Conservation (phyloP, 208 protist species). For the Leishmania guyanensis region DNA sequence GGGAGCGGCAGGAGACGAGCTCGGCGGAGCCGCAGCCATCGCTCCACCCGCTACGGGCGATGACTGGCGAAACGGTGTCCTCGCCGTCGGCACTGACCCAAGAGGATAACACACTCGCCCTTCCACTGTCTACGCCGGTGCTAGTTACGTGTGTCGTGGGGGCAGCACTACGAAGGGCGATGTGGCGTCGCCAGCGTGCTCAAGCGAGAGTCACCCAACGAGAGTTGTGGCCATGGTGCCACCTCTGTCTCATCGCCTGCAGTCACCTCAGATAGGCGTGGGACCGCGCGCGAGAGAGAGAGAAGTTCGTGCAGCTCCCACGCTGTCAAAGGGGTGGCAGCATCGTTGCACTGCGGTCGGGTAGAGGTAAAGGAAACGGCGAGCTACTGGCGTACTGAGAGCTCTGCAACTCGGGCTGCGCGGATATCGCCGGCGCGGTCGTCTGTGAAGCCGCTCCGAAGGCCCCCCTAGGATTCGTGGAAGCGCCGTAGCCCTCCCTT, state of each 20-base stretch:
- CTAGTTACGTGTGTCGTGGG: neutral
- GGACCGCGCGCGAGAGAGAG: too few relatives aligned
- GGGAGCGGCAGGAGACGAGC: slow-evolving; percentile 26
- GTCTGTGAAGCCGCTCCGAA: neutral
- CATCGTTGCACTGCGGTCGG: neutral
- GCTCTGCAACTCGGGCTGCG: neutral
- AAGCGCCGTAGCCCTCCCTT: neutral
- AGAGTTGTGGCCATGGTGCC: neutral
- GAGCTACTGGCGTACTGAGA: neutral
- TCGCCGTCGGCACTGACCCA: neutral
- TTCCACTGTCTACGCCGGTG: neutral
- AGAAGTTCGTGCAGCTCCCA: neutral
- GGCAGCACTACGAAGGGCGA: neutral
- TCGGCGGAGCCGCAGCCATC: slow-evolving; percentile 17
- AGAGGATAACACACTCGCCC: neutral
- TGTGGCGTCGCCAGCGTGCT: neutral
- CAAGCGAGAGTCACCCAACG: neutral
- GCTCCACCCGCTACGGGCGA: neutral
- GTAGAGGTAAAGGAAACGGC: neutral
- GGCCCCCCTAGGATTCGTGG: neutral
- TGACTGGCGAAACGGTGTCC: neutral
- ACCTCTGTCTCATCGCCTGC: neutral
- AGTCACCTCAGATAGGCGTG: neutral
- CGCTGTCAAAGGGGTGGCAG: neutral
- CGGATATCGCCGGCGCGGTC: neutral